Evolutionary conservation across 768 basidiomycete species (phyloP).

Genomic region (Dioszegia aurantiaca): DNA sequence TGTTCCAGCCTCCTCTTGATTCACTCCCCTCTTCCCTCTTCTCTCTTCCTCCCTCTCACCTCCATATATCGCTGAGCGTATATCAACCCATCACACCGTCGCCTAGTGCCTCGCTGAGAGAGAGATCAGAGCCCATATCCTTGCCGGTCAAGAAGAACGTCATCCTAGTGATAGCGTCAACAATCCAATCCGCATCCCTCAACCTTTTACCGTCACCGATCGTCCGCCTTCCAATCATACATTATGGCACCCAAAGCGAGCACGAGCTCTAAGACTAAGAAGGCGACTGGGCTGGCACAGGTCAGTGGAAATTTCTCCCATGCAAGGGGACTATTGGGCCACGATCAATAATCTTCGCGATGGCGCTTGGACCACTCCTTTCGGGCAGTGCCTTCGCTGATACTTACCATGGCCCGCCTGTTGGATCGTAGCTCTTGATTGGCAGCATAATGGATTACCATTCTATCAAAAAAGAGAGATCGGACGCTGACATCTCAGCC

Average conservation of each 20-base stretch:
- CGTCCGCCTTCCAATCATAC: not conserved
- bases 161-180: no score
- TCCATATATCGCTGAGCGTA: not conserved
- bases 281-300: slow-evolving; percentile 31
- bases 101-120: slow-evolving; percentile 3
- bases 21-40: not conserved
- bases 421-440: no score
- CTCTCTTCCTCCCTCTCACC: not conserved
- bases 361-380: no score
- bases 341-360: no score
- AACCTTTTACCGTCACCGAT: not conserved
- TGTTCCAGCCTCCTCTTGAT: not conserved
- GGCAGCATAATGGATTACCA: not conserved
- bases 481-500: slow-evolving; percentile 22
- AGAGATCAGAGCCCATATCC: not conserved
- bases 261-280: slow-evolving; percentile 10
- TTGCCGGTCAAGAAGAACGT: slow-evolving; percentile 5
- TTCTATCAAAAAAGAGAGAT: not conserved
- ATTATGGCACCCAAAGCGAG: slow-evolving; percentile 8
- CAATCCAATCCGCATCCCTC: not conserved
- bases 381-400: no score
- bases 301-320: slow-evolving; percentile 13
- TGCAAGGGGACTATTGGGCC: no score
- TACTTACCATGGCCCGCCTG: no score
- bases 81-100: not conserved